Evolutionary conservation across 345 rosid genomes (phyloP).

Genomic region (Citrus inodora): DNA sequence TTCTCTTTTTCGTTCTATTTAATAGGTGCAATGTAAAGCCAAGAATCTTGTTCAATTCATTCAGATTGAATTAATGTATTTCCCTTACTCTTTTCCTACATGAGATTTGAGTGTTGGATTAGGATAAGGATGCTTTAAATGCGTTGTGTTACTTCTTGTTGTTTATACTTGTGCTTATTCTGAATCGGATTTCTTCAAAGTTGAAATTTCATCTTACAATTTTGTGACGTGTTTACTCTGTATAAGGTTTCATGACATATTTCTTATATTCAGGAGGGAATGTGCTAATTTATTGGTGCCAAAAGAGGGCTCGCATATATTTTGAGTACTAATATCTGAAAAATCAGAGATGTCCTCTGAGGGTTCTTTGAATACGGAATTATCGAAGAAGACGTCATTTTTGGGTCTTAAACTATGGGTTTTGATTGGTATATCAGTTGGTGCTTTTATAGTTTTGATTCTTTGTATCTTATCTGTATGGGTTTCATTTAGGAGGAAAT

Average conservation of each 20-base stretch:
- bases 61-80: conserved; percentile 16
- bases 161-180: neutral
- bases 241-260: conserved; percentile 10
- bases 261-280: conserved; percentile 29
- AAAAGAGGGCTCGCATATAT: conserved; percentile 4
- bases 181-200: neutral
- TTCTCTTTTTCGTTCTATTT: conserved; percentile 7
- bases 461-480: conserved; percentile 79
- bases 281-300: conserved; percentile 15
- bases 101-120: conserved; percentile 20
- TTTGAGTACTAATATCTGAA: conserved; percentile 13
- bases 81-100: neutral
- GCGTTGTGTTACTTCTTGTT: neutral
- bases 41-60: conserved; percentile 16
- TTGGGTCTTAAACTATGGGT: conserved; percentile 93
- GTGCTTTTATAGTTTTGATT: conserved; percentile 71
- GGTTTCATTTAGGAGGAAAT: conserved; percentile 66
- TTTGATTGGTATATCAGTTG: conserved; percentile 74
- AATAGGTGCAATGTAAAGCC: conserved; percentile 15
- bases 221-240: neutral
- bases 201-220: conserved; percentile 1
- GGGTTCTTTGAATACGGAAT: conserved; percentile 59
- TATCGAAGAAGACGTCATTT: conserved; percentile 72
- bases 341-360: conserved; percentile 60
- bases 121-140: conserved; percentile 8